phyloP scores from a whole-genome alignment of 2,329 filamentous ascomycete species.

The Neopestalotiopsis rosae region DNA sequence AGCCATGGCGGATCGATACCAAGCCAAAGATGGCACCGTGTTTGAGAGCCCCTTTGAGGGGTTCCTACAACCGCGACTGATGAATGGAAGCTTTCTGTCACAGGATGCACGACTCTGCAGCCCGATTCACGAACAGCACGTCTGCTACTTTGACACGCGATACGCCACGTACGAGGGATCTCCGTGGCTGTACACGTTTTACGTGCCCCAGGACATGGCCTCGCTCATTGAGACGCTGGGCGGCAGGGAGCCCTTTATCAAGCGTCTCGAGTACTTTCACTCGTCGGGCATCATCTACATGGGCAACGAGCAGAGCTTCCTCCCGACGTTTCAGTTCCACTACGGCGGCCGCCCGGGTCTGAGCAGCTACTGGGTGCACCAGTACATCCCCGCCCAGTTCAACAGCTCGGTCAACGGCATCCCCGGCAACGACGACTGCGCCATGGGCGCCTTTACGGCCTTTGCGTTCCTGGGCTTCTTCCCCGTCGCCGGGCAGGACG shows the following conservation, averaged over 20 bases:
- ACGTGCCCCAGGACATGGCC: conserved; percentile 58
- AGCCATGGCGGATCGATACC: conserved; percentile 42
- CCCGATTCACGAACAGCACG: conserved; percentile 53
- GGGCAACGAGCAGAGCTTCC: conserved; percentile 65
- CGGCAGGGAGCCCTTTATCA: conserved; percentile 60
- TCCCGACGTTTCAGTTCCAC: conserved; percentile 64
- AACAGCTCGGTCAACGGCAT: conserved; percentile 66
- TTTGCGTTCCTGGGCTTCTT: conserved; percentile 60
- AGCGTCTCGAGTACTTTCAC: conserved; percentile 70
- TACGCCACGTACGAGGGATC: conserved; percentile 49
- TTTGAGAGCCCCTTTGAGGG: conserved; percentile 63
- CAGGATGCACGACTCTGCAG: conserved; percentile 71
- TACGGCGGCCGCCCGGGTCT: conserved; percentile 69
- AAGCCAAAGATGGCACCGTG: conserved; percentile 23
- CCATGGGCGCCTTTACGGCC: conserved; percentile 59
- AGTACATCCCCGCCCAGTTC: conserved; percentile 71
- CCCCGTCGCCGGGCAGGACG: conserved; percentile 59
- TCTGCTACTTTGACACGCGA: conserved; percentile 52
- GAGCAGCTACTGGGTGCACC: conserved; percentile 60
- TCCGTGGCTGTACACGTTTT: conserved; percentile 74
- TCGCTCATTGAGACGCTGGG: conserved; percentile 53
- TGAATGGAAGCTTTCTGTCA: conserved; percentile 69
- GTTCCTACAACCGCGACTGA: conserved; percentile 72
- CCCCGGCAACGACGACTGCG: conserved; percentile 61
- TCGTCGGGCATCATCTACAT: conserved; percentile 70